A percentile compares a stretch with the other conserved stretches of the same genome.
Conservation (phyloP, 192 early-diverging fungal species). For the Phycomyces nitens region DNA sequence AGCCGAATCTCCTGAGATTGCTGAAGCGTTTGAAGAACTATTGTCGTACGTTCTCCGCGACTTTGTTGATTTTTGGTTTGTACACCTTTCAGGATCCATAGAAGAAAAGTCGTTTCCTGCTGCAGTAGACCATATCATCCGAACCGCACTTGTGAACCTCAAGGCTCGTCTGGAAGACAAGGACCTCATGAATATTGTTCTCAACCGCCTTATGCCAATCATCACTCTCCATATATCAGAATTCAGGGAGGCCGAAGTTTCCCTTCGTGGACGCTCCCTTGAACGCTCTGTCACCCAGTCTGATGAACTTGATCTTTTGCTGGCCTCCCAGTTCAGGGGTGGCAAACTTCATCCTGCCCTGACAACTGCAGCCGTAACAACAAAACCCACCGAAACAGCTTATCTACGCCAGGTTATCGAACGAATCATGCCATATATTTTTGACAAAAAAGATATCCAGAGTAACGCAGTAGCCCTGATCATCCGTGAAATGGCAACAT, state of each 20-base stretch:
- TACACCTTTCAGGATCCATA: constrained; percentile 33
- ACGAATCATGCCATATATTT: constrained; percentile 59
- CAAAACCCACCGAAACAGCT: constrained; percentile 46
- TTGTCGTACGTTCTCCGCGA: constrained; percentile 50
- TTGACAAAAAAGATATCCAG: constrained; percentile 53
- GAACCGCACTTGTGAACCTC: constrained; percentile 34
- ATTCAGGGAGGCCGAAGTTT: constrained; percentile 56
- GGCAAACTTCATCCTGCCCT: constrained; percentile 60
- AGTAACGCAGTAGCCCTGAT: constrained; percentile 59
- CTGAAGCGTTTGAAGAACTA: constrained; percentile 43
- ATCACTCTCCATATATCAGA: constrained; percentile 70
- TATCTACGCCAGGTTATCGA: constrained; percentile 65
- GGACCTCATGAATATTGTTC: constrained; percentile 60
- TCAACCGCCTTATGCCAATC: constrained; percentile 62
- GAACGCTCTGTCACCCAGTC: constrained; percentile 49
- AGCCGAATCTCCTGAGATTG: constrained; percentile 24
- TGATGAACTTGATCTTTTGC: constrained; percentile 52
- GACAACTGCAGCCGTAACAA: constrained; percentile 39
- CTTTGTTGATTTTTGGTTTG: constrained; percentile 58
- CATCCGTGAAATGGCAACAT: constrained; percentile 71
- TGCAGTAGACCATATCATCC: constrained; percentile 47
- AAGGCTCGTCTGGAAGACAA: constrained; percentile 42
- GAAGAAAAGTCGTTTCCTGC: constrained; percentile 44
- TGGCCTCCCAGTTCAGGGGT: constrained; percentile 53
- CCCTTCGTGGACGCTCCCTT: constrained; percentile 40